These are phyloP conservation scores for Cytospora schulzeri DNA, from an alignment of 2,329 filamentous ascomycete species.

Conservation along the genomic window DNA sequence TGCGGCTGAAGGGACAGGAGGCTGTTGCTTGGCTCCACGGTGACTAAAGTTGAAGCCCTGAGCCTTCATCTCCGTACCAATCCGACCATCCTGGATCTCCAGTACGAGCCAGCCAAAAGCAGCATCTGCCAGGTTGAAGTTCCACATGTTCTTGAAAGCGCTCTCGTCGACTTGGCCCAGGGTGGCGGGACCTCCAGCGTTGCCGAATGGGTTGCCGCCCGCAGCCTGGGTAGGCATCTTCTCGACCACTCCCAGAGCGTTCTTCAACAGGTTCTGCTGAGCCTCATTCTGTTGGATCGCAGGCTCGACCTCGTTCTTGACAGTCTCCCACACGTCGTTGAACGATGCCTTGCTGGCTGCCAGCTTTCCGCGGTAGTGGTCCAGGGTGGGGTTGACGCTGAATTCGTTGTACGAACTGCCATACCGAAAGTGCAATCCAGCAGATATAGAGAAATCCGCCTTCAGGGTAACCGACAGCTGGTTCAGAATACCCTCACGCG, in stretches of 20 bases:
- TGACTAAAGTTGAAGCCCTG: conserved; percentile 99
- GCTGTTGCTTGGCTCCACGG: conserved; percentile 78
- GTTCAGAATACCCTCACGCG: conserved; percentile 93
- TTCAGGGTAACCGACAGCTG: conserved; percentile 97
- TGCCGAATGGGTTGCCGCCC: conserved; percentile 95
- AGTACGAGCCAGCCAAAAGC: conserved; percentile 95
- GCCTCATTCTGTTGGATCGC: conserved; percentile 92
- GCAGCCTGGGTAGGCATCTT: conserved; percentile 97
- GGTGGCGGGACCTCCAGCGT: conserved; percentile 70
- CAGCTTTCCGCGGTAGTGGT: conserved; percentile 98
- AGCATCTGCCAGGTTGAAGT: conserved; percentile 97
- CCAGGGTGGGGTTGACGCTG: conserved; percentile 95
- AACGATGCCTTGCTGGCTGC: conserved; percentile 98
- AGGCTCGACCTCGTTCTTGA: conserved; percentile 92
- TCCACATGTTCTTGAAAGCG: conserved; percentile 99
- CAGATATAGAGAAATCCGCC: conserved; percentile 96
- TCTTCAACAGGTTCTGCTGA: conserved; percentile 88
- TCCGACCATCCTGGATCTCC: conserved; percentile 92
- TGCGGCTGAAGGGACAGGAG: conserved; percentile 40
- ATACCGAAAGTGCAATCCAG: conserved; percentile 96
- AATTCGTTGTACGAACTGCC: conserved; percentile 99
- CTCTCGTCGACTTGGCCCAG: conserved; percentile 95
- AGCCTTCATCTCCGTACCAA: conserved; percentile 97
- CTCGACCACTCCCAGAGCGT: conserved; percentile 89
- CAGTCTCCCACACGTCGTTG: conserved; percentile 99